A percentile compares a stretch with the other conserved stretches of the same genome.
Conservation (phyloP, 305 asterid species). For the Fraxinus xanthoxyloides region DNA sequence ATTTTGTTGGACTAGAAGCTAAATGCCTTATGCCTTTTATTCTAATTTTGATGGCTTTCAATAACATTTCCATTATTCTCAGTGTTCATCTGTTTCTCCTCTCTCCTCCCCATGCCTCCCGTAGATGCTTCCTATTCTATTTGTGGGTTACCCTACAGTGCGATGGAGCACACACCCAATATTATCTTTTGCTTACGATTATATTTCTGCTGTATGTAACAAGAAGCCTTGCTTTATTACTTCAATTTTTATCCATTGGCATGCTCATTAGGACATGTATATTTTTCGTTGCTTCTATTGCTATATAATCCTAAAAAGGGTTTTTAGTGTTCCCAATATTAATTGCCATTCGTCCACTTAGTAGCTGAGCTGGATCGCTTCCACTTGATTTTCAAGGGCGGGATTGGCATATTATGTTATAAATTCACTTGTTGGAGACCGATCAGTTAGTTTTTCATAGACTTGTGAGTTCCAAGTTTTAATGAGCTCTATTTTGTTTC, state of each 20-base stretch:
- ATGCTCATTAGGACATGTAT: background rate
- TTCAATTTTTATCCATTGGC: background rate
- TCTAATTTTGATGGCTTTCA: background rate
- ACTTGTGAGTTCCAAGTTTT: background rate
- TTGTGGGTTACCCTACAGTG: too few relatives aligned
- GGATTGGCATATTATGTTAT: too few relatives aligned
- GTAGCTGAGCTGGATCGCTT: too few relatives aligned
- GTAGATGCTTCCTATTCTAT: too few relatives aligned
- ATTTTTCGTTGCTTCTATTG: background rate
- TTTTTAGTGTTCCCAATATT: too few relatives aligned
- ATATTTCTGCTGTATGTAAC: background rate
- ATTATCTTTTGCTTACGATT: background rate
- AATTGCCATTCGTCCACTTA: too few relatives aligned
- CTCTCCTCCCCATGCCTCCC: too few relatives aligned
- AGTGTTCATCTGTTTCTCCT: background rate
- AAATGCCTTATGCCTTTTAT: background rate
- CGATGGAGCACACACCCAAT: background rate
- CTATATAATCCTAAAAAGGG: too few relatives aligned
- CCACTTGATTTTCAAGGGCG: too few relatives aligned
- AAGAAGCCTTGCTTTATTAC: background rate
- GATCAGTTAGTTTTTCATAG: background rate
- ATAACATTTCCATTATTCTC: background rate
- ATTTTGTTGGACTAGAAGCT: background rate
- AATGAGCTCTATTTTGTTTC: too few relatives aligned
- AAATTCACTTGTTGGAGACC: background rate